phyloP scores from a whole-genome alignment of 208 protist genomes.

The Leishmania aethiopica region DNA sequence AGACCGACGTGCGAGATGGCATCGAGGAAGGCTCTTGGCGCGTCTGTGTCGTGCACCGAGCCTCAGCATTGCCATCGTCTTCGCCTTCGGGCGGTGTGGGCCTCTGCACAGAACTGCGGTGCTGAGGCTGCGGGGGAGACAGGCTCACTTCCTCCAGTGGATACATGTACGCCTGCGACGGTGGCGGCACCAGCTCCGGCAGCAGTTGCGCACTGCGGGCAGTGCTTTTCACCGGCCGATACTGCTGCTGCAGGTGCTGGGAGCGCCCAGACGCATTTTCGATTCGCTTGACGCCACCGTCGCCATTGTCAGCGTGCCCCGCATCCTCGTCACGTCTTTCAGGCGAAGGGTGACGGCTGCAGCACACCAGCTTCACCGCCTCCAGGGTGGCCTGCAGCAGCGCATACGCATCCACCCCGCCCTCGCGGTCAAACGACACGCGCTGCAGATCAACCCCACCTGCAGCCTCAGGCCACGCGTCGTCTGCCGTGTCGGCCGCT shows the following conservation, averaged over 20 bases:
- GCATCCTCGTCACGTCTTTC: neutral
- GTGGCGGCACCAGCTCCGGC: neutral
- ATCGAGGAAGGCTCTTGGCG: neutral
- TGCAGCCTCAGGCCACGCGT: no score
- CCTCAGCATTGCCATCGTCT: neutral
- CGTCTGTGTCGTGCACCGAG: neutral
- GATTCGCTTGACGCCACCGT: neutral
- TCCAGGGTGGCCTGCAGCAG: constrained; percentile 34
- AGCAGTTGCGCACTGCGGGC: constrained; percentile 1
- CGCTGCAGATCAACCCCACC: constrained; percentile 5
- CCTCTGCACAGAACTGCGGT: neutral
- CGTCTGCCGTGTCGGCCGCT: neutral
- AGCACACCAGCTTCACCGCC: constrained; percentile 28
- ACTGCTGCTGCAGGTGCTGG: constrained; percentile 2
- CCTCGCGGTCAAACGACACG: constrained; percentile 49
- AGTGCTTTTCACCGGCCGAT: neutral
- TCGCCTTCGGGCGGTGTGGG: neutral
- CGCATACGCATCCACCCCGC: constrained; percentile 48
- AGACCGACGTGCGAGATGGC: neutral
- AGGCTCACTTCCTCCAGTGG: neutral
- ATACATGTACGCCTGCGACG: constrained; percentile 17
- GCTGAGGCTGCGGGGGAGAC: neutral
- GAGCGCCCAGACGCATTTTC: neutral
- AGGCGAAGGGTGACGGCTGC: neutral
- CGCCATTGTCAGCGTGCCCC: neutral